These are phyloP conservation scores for Eucalyptus polybractea DNA, from an alignment of 345 rosid species.

Conservation along the genomic window DNA sequence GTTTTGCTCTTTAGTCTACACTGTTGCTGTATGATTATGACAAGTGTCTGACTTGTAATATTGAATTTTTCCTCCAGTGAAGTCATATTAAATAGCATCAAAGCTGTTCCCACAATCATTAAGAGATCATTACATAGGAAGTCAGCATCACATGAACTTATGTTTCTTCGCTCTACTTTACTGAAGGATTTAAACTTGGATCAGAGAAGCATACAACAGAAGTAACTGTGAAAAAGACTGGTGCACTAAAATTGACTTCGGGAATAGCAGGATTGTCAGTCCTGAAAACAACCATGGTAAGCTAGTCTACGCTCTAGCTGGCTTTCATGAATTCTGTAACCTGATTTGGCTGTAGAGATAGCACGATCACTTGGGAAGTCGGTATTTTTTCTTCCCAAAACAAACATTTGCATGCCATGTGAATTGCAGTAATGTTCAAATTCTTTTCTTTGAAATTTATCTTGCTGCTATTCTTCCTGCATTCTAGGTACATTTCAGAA, in stretches of 20 bases:
- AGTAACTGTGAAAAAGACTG: slow-evolving; percentile 56
- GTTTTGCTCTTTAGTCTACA: neutral
- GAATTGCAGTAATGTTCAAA: neutral
- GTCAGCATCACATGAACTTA: neutral
- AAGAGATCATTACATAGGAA: neutral
- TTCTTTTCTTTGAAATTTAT: neutral
- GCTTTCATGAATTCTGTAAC: neutral
- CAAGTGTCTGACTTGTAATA: neutral
- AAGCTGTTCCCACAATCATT: neutral
- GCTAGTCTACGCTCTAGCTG: neutral
- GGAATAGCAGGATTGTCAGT: slow-evolving; percentile 66
- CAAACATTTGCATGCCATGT: neutral
- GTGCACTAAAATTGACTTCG: slow-evolving; percentile 48
- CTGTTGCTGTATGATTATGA: neutral
- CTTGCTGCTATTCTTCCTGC: neutral
- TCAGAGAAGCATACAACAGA: slow-evolving; percentile 81
- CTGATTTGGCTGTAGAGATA: neutral
- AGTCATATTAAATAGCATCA: neutral
- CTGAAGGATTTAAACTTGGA: slow-evolving; percentile 89
- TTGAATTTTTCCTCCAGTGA: neutral
- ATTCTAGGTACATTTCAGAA: neutral
- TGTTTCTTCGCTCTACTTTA: neutral
- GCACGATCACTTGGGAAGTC: neutral
- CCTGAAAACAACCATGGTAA: slow-evolving; percentile 87
- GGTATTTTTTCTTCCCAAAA: neutral